Evolutionary conservation across 1,139 yeast species (phyloP), one percentile per base, ranked within the genome.

Genomic region (Pneumocystis murina): DNA sequence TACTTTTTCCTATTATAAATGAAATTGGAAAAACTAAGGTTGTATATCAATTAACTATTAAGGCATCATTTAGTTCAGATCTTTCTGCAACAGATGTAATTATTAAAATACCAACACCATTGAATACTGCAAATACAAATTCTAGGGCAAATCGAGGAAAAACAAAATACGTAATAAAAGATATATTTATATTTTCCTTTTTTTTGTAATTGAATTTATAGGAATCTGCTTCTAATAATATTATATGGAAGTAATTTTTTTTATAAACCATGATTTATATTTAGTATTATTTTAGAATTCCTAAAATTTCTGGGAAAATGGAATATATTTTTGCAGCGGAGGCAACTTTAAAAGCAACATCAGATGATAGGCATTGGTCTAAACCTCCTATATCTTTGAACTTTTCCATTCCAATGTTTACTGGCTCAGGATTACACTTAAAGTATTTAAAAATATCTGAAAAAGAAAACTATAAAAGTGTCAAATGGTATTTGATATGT

Each of bases 401-500:
- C 65, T 91, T 91, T 73, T 78, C 79, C 43, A 75, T 91, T 63
- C 81, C 86, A 67, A 87, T 86, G 90, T 86, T 84, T 71, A 84
- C 92, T 36, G 79, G 87, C 69, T 85, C 94, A 14, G 95, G 96
- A 0, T 76, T 87, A 62, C 81, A 82, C 38, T 92, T 91, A 60
- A 80, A 87, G 68, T 87, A 82, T 72, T 78, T 91, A 69, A 83
- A 83, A 72, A 85, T 91, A 1, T 78, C 77, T 43, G 96, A 88
- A 71, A 81, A 79, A 70, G 69, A 81, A 10, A 83, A 82, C 66
- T 86, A 87, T 74, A 77, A 81, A 61, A 84, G 95, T 1, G 84
- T 88, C 28, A 91, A 91, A 72, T 90, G 96, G 96, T 0, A 81
- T 86, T 7, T 88, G 86, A 70, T 95, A 88, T 67, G 79, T 87